Base-by-base conservation (phyloP, 2,329 filamentous ascomycete species). In the Talaromyces sp. region DNA sequence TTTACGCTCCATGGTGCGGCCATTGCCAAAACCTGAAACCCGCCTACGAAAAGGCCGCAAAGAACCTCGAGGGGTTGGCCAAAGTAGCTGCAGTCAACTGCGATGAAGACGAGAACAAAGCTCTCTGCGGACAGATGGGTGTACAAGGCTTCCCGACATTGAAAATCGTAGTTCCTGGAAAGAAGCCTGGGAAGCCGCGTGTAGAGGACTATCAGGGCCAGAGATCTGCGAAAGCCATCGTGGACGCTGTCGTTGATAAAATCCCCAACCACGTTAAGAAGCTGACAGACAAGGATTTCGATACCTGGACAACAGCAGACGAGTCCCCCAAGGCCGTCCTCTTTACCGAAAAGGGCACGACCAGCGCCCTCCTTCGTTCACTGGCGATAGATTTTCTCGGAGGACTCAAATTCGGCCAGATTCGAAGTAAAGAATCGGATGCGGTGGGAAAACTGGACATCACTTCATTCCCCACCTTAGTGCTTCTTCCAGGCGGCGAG, bases 1-100 rank as follows among this genome's bases (percentile, higher is more conserved):
- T 98, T 83, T 98, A 96, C 72, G 93, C 93, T 9, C 93, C 93
- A 27, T 98, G 93, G 93, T 98, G 95, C 71, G 95, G 93, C 49
- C 95, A 98, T 79, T 99, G 95, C 81, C 85, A 96, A 78, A 97
- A 90, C 78, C 88, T 99, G 71, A 93, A 97, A 79, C 93, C 93
- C 3, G 91, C 91, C 52, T 99, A 95, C 78, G 93, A 98, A 77
- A 96, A 96, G 77, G 93, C 88, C 1, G 95, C 95, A 68, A 90
- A 89, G 70, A 92, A 88, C 69, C 88, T 99, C 62, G 85, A 89
- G n/a, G 95, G 95, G 15, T 84, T 98, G 15, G 95, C 92, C 69
- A 96, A 96, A 71, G 93, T 99, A 49, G 95, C 92, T 55, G 95
- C 96, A 60, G 82, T 99, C 66, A 90, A 99, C 77, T 99, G 95